Evolutionary conservation across 805 yeast species (phyloP).

Genomic region (Novakomyces olei): DNA sequence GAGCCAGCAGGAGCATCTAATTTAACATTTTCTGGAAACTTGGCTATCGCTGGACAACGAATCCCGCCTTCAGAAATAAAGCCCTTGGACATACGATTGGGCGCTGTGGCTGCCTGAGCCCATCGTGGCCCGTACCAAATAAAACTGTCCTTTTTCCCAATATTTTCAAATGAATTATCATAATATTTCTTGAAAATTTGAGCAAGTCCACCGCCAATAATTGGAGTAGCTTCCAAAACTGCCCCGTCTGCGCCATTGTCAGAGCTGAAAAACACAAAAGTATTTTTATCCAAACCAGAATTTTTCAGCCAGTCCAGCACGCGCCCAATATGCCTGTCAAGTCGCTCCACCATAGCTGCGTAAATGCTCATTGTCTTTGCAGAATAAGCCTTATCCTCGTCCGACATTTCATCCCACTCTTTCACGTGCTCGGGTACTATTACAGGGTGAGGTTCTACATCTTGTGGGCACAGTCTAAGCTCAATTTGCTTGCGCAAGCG

Average conservation of each 20-base stretch:
- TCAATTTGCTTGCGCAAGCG: neutral
- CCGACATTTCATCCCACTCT: neutral
- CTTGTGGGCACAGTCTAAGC: no score
- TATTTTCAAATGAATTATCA: constrained; percentile 24
- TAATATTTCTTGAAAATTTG: no score
- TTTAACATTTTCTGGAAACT: constrained; percentile 26
- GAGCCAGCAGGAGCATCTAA: constrained; percentile 10
- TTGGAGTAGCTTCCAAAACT: constrained; percentile 33
- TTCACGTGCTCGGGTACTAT: neutral
- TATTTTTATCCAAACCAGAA: constrained; percentile 28
- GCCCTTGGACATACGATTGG: constrained; percentile 30
- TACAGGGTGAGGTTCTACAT: neutral
- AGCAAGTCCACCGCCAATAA: constrained; percentile 15
- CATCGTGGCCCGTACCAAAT: constrained; percentile 33
- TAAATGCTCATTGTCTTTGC: constrained; percentile 31
- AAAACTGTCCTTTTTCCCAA: constrained; percentile 28
- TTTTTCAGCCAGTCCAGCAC: constrained; percentile 17
- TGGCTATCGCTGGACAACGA: constrained; percentile 31
- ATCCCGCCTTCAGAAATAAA: constrained; percentile 43
- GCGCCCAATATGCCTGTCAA: constrained; percentile 30
- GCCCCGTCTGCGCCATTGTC: constrained; percentile 48
- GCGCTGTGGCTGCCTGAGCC: constrained; percentile 45
- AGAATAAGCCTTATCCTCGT: constrained; percentile 20
- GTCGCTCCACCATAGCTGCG: constrained; percentile 41
- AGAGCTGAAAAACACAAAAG: constrained; percentile 35